Percentiles rank a stretch among this genome's conserved stretches.
These are phyloP conservation scores for Aspergillus chevalieri DNA, from an alignment of 2,329 filamentous ascomycete genomes.

Conservation along the genomic window DNA sequence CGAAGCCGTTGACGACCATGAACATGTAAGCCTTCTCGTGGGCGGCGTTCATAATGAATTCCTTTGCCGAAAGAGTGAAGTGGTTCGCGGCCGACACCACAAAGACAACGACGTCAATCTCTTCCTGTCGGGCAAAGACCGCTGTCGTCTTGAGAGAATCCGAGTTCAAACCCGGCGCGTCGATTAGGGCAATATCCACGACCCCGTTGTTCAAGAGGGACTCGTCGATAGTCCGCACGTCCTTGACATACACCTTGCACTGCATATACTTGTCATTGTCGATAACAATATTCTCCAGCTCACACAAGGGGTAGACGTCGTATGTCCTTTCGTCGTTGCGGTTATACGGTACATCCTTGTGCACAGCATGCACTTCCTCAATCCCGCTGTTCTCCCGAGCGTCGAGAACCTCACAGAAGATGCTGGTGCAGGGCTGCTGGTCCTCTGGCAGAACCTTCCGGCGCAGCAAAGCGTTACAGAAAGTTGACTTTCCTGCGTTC, in stretches of 20 bases:
- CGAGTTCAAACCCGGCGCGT: slow-evolving; percentile 90
- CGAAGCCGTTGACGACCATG: slow-evolving; percentile 96
- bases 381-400: slow-evolving; percentile 82
- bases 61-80: slow-evolving; percentile 94
- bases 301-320: slow-evolving; percentile 69
- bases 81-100: slow-evolving; percentile 97
- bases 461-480: slow-evolving; percentile 92
- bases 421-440: slow-evolving; percentile 95
- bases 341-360: slow-evolving; percentile 72
- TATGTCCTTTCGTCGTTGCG: slow-evolving; percentile 92
- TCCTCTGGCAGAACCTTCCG: slow-evolving; percentile 92
- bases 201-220: slow-evolving; percentile 95
- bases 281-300: slow-evolving; percentile 82
- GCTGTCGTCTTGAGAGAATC: slow-evolving; percentile 97
- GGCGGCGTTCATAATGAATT: slow-evolving; percentile 93
- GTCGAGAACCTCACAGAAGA: slow-evolving; percentile 96
- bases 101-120: slow-evolving; percentile 98
- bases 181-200: slow-evolving; percentile 94
- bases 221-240: slow-evolving; percentile 81
- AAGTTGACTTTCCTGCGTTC: slow-evolving; percentile 97
- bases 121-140: slow-evolving; percentile 92
- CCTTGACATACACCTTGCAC: slow-evolving; percentile 95
- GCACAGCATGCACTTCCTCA: slow-evolving; percentile 93
- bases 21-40: slow-evolving; percentile 98
- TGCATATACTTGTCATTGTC: slow-evolving; percentile 86